phyloP scores from a whole-genome alignment of 164 flowering plant genomes.

The Vitis vinifera region DNA sequence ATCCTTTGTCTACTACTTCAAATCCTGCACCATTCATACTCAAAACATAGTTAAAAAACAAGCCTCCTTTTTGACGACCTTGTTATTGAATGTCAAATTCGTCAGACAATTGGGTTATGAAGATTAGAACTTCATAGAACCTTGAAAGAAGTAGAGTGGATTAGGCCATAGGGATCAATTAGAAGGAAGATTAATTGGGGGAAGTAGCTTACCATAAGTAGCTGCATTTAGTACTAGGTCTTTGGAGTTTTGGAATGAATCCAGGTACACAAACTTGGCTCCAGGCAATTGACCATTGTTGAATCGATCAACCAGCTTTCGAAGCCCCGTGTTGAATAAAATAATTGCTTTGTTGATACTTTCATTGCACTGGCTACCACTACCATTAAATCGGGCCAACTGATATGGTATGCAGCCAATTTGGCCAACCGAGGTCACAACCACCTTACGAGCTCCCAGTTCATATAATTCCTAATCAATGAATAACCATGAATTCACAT shows the following conservation, averaged over 20 bases:
- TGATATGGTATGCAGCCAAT: constrained; percentile 94
- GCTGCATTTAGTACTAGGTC: constrained; percentile 44
- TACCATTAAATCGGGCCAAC: constrained; percentile 55
- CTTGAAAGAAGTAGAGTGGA: not conserved
- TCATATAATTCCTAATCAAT: constrained; percentile 48
- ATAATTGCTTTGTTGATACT: constrained; percentile 56
- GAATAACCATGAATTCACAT: not conserved
- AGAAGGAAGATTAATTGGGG: not conserved
- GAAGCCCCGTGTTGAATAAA: constrained; percentile 66
- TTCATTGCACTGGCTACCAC: constrained; percentile 59
- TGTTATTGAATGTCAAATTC: no score
- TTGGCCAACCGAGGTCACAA: constrained; percentile 65
- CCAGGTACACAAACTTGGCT: constrained; percentile 71
- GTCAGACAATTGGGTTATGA: no score
- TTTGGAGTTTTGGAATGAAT: constrained; percentile 40
- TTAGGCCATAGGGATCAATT: no score
- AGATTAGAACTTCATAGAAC: not conserved
- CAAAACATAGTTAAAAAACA: not conserved
- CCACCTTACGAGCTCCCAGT: constrained; percentile 78
- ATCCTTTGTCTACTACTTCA: constrained; percentile 73
- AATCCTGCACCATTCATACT: constrained; percentile 51
- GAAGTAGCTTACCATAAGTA: constrained; percentile 43
- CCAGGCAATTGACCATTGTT: constrained; percentile 65
- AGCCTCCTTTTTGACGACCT: no score
- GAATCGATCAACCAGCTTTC: constrained; percentile 50